Conservation (phyloP, 352 stramenopile species). For the Pythium grandisporangium region DNA sequence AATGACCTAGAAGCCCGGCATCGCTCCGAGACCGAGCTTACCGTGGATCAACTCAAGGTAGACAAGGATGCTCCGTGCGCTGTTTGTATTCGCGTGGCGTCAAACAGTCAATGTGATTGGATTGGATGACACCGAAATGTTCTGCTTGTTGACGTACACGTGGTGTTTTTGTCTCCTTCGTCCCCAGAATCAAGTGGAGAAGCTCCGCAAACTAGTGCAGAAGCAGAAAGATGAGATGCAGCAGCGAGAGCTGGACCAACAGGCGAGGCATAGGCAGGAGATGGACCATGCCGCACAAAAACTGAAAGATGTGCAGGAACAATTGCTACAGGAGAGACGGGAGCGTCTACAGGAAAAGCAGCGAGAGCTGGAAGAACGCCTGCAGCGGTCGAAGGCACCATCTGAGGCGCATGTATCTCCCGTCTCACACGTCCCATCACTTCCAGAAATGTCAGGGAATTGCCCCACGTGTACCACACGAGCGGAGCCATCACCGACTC, state of each 20-base stretch:
- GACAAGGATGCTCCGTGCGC: no score
- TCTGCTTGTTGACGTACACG: no score
- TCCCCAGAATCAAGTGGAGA: conserved; percentile 53
- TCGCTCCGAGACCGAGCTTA: conserved; percentile 49
- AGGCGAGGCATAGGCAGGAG: conserved; percentile 20
- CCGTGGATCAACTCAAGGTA: conserved; percentile 54
- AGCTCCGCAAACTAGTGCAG: conserved; percentile 42
- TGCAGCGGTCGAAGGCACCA: no score
- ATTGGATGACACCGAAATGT: no score
- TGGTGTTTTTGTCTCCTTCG: no score
- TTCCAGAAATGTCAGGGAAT: no score
- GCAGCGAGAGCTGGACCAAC: conserved; percentile 13
- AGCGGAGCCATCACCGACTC: no score
- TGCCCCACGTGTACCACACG: no score
- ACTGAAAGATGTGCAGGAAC: conserved; percentile 35
- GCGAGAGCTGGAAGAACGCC: conserved; percentile 26
- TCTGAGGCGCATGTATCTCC: no score
- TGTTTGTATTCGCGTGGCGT: no score
- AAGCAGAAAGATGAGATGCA: conserved; percentile 42
- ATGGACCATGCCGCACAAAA: conserved; percentile 24
- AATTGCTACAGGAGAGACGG: conserved; percentile 42
- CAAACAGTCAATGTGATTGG: no score
- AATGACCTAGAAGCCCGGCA: conserved; percentile 40
- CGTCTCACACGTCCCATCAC: no score
- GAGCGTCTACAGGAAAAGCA: conserved; percentile 59